Conservation (phyloP, 225 moss, liverwort and hornwort genomes). For the Antitrichia curtipendula region DNA sequence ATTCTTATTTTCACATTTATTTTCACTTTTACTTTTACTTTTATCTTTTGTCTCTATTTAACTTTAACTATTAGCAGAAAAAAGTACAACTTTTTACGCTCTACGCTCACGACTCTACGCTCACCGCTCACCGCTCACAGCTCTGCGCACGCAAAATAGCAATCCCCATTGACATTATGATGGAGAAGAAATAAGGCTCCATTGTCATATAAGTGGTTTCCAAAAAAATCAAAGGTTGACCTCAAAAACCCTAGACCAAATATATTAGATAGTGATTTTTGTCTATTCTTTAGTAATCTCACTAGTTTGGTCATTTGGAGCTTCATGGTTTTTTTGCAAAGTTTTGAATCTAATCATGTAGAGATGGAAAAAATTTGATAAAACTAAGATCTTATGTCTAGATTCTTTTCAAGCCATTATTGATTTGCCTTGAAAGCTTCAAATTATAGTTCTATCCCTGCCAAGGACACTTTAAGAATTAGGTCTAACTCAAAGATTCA, state of each 20-base stretch:
- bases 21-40: no score
- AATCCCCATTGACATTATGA: neutral
- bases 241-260: neutral
- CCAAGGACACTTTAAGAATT: neutral
- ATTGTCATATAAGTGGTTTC: neutral
- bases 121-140: no score
- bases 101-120: no score
- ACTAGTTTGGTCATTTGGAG: neutral
- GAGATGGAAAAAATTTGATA: neutral
- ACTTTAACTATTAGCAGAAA: no score
- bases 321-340: neutral
- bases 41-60: no score
- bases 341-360: neutral
- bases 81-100: no score
- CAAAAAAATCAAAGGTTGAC: no score
- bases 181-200: neutral
- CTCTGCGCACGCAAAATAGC: no score
- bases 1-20: no score
- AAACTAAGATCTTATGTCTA: neutral
- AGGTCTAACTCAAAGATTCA: neutral
- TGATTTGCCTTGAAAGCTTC: neutral
- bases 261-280: neutral
- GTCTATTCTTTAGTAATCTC: neutral
- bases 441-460: neutral
- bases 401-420: neutral